Base-by-base conservation (phyloP, 2,329 filamentous ascomycete species). In the Monilinia laxa region DNA sequence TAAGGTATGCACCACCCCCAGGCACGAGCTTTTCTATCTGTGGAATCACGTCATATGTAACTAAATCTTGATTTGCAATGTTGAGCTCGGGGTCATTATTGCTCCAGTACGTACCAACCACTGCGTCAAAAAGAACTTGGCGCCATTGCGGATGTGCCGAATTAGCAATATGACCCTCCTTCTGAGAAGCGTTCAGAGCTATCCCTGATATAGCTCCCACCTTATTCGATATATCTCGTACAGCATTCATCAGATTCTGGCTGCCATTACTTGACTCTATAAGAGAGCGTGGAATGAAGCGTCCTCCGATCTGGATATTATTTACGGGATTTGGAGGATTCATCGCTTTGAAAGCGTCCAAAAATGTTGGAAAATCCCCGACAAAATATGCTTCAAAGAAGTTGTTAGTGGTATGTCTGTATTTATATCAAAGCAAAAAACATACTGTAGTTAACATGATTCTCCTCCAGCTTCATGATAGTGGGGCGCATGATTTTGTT, bases 241-340 rank as follows among this genome's bases (percentile, higher is more conserved):
- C 16, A 20, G 55, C 55, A 11, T 16, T 42, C 55, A 57, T 57
- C n/a, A 57, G n/a, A 6, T 9, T n/a, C n/a, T 57, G 16, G 28
- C 16, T 57, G 12, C 35, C 35, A 20, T 57, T 23, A 14, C 35
- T 40, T 18, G 55, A 57, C 12, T 25, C 65, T 3, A 81, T 72
- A 9, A 73, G 73, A 18, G 74, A 70, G 31, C 78, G 75, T 18
- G 80, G 79, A 35, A 83, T 76, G 12, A 83, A 76, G 20, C 81
- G 79, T 20, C 79, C 78, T 38, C 81, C 80, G 11, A 57, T 57
- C 60, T 77, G 77, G 70, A 53, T 79, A 38, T 14, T 12, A 18
- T 57, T 57, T 18, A 40, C 55, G 4, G 55, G 55, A 57, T 31
- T 40, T 2, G 55, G 28, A 5, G 55, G 55, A n/a, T 14, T 42